These are phyloP conservation scores for Fusarium aywerte DNA, from an alignment of 2,329 filamentous ascomycete species.

Conservation along the genomic window DNA sequence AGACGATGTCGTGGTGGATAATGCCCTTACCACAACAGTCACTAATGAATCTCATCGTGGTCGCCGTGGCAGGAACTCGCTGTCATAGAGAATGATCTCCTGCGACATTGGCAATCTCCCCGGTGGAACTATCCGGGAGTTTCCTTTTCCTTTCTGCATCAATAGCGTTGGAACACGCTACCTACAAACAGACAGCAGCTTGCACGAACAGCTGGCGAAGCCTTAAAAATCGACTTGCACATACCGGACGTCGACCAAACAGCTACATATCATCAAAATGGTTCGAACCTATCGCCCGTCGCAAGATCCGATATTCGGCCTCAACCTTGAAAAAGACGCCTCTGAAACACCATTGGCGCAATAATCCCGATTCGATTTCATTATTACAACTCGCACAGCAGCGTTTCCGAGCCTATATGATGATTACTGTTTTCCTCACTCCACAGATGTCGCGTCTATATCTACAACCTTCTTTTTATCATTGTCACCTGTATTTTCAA, in stretches of 20 bases:
- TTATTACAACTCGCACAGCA: neutral
- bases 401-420: neutral
- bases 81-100: constrained; percentile 1
- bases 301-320: neutral
- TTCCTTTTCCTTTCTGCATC: neutral
- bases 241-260: neutral
- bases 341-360: neutral
- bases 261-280: neutral
- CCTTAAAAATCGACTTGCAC: neutral
- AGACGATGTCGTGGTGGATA: constrained; percentile 33
- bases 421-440: neutral
- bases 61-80: constrained; percentile 20
- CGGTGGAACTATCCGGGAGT: neutral
- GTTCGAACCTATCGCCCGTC: neutral
- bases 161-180: neutral
- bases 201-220: neutral
- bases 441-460: neutral
- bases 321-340: neutral
- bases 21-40: constrained; percentile 27
- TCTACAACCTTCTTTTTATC: neutral
- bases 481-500: neutral
- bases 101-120: neutral
- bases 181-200: neutral
- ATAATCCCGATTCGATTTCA: neutral
- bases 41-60: constrained; percentile 33